phyloP scores from a whole-genome alignment of 73 alveolate species.

The Paramecium tetraurelia region DNA sequence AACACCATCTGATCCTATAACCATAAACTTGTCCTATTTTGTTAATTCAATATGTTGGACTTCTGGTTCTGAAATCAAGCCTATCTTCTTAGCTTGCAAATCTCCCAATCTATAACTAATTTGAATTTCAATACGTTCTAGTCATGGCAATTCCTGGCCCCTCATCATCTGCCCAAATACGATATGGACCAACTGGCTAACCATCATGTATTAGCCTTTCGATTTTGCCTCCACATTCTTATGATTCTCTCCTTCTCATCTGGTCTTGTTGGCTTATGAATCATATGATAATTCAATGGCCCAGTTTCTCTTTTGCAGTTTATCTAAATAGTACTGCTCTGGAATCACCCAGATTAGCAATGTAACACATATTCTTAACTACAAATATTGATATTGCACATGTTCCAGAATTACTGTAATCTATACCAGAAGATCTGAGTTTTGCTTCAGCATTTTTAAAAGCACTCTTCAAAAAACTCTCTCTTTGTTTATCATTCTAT shows the following conservation, averaged over 20 bases:
- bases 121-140: slow-evolving; percentile 60
- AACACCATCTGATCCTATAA: slow-evolving; percentile 87
- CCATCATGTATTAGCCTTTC: slow-evolving; percentile 75
- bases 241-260: slow-evolving; percentile 79
- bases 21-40: slow-evolving; percentile 82
- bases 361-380: slow-evolving; percentile 76
- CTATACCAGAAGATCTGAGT: slow-evolving; percentile 62
- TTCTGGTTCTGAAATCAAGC: slow-evolving; percentile 85
- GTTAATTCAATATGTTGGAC: slow-evolving; percentile 81
- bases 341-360: slow-evolving; percentile 95
- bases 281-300: slow-evolving; percentile 84
- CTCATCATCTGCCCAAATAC: slow-evolving; percentile 90
- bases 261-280: slow-evolving; percentile 85
- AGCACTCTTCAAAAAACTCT: slow-evolving; percentile 54
- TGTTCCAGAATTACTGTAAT: slow-evolving; percentile 76
- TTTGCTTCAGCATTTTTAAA: slow-evolving; percentile 63
- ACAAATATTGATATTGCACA: slow-evolving; percentile 79
- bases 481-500: slow-evolving; percentile 57
- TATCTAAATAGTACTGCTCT: slow-evolving; percentile 80
- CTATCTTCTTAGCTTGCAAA: slow-evolving; percentile 84
- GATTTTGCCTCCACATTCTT: slow-evolving; percentile 74
- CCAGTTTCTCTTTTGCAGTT: slow-evolving; percentile 61
- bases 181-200: slow-evolving; percentile 71
- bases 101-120: slow-evolving; percentile 69
- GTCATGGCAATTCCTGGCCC: slow-evolving; percentile 94